Percentiles rank a stretch among this genome's conserved stretches.
These are phyloP conservation scores for Fusarium liriodendri DNA, from an alignment of 2,329 filamentous ascomycete species.

Conservation along the genomic window DNA sequence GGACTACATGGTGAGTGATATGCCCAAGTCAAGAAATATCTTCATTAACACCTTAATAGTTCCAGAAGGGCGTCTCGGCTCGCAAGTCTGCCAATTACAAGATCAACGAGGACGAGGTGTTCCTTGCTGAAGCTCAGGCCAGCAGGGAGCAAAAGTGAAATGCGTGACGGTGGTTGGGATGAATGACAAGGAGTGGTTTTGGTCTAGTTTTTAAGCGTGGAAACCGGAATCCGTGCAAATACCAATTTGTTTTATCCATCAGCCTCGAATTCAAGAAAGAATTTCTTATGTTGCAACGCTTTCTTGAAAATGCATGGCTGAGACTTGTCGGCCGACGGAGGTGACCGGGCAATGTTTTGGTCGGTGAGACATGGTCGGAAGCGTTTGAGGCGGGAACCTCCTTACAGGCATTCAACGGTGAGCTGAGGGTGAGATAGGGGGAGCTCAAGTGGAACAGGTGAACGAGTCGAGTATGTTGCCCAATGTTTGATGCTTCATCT, in stretches of 20 bases:
- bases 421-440: not conserved
- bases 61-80: constrained; percentile 52
- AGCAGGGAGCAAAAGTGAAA: constrained; percentile 28
- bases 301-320: constrained; percentile 5
- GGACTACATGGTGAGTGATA: constrained; percentile 52
- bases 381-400: not conserved
- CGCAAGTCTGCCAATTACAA: constrained; percentile 52
- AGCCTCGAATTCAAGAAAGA: not conserved
- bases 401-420: not conserved
- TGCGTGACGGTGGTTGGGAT: not conserved
- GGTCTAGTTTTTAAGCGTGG: not conserved
- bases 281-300: not conserved
- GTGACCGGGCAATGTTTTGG: constrained; percentile 17
- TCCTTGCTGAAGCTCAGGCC: constrained; percentile 31
- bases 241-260: constrained; percentile 14
- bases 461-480: not conserved
- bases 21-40: not conserved
- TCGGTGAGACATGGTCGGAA: constrained; percentile 17
- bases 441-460: not conserved
- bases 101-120: constrained; percentile 50
- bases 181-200: not conserved
- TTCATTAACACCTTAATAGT: constrained; percentile 36
- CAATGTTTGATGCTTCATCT: not conserved
- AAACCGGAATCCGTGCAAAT: constrained; percentile 7
- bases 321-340: constrained; percentile 15